phyloP scores from a whole-genome alignment of 2,329 filamentous ascomycete genomes.

The Myriangium duriaei region DNA sequence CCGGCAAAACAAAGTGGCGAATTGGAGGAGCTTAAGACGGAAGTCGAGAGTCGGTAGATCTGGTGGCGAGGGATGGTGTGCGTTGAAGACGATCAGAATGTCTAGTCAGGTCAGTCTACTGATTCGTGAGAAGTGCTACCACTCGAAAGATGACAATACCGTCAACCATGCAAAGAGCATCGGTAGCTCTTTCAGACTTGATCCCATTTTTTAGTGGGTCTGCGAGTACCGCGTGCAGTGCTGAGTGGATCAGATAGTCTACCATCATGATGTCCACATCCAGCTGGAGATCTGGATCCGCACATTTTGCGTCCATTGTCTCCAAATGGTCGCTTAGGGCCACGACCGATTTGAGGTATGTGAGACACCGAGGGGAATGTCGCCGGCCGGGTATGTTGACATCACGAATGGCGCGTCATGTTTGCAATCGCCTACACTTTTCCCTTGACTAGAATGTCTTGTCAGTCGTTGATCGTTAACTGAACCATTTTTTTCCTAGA shows the following conservation, averaged over 20 bases:
- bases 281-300: slow-evolving; percentile 13
- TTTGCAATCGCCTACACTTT: no score
- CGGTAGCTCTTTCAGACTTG: slow-evolving; percentile 1
- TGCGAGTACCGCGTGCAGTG: slow-evolving; percentile 31
- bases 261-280: slow-evolving; percentile 44
- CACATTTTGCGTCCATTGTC: slow-evolving; percentile 5
- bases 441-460: no score
- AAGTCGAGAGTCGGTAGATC: slow-evolving; percentile 31
- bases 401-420: no score
- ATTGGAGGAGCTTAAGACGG: slow-evolving; percentile 37
- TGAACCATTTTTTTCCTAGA: no score
- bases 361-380: no score
- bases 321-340: no score
- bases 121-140: not conserved
- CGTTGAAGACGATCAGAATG: slow-evolving; percentile 32
- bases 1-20: slow-evolving; percentile 33
- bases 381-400: no score
- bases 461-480: no score
- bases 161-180: slow-evolving; percentile 13
- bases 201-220: slow-evolving; percentile 16
- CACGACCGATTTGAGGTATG: no score
- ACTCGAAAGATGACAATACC: slow-evolving; percentile 10
- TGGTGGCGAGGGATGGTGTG: slow-evolving; percentile 24
- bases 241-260: slow-evolving; percentile 42
- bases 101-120: slow-evolving; percentile 15